These are phyloP conservation scores for Debaryomycetaceae sp. DNA, from an alignment of 1,139 yeast species.

Conservation along the genomic window DNA sequence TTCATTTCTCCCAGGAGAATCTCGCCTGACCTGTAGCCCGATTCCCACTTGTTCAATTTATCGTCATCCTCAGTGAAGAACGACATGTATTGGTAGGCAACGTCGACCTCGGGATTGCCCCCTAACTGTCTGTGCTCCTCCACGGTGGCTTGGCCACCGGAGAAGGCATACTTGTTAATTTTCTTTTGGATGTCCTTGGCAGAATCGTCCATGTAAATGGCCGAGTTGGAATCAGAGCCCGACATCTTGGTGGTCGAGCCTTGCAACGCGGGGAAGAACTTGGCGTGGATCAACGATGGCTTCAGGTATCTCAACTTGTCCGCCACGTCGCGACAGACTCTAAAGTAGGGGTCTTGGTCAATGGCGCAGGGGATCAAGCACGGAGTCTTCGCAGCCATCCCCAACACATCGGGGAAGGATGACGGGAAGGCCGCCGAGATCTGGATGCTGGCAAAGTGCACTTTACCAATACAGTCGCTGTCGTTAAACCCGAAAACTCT, in stretches of 20 bases:
- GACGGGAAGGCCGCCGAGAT: slow-evolving; percentile 95
- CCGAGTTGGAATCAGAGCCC: slow-evolving; percentile 75
- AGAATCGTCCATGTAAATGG: slow-evolving; percentile 93
- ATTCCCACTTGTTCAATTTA: slow-evolving; percentile 58
- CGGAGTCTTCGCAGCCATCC: slow-evolving; percentile 80
- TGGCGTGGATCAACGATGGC: slow-evolving; percentile 89
- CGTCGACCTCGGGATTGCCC: slow-evolving; percentile 95
- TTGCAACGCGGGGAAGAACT: slow-evolving; percentile 97
- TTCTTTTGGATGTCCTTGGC: slow-evolving; percentile 89
- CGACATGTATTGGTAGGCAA: slow-evolving; percentile 86
- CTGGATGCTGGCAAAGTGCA: slow-evolving; percentile 94
- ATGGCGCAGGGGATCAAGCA: slow-evolving; percentile 98
- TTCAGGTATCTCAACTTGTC: slow-evolving; percentile 85
- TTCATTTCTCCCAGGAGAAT: slow-evolving; percentile 92
- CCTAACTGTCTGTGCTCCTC: slow-evolving; percentile 90
- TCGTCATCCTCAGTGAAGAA: slow-evolving; percentile 89
- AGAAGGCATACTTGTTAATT: slow-evolving; percentile 93
- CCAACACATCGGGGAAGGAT: slow-evolving; percentile 91
- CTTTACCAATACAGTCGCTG: slow-evolving; percentile 88
- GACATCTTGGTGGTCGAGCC: slow-evolving; percentile 98
- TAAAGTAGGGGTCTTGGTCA: slow-evolving; percentile 97
- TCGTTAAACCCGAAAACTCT: slow-evolving; percentile 98
- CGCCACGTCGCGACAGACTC: slow-evolving; percentile 97
- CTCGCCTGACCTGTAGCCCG: slow-evolving; percentile 74
- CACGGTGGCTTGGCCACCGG: slow-evolving; percentile 85